Base-by-base conservation (phyloP, 306 rosid species). In the Citrullus mucosospermus region DNA sequence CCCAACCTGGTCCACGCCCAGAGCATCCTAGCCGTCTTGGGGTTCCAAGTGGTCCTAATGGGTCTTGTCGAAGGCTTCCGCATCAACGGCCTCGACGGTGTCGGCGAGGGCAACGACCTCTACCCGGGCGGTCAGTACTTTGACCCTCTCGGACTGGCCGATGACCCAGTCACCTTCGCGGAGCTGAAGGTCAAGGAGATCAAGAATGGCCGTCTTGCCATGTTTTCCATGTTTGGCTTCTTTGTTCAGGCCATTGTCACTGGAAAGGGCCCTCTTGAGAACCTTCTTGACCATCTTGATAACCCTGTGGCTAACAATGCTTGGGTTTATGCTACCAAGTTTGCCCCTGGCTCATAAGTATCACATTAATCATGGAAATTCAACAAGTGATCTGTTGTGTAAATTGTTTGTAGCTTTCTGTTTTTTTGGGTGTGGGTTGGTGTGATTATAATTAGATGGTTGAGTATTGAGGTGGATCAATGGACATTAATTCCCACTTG, bases 181-280 rank as follows among this genome's bases (percentile, higher is more conserved):
- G 76, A 70, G 57, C 57, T 70, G 0, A 70, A 70, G 76, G 76
- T 70, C 2, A 70, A 70, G 76, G 76, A 70, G 76, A 70, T 70
- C 28, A 70, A 70, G 76, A 70, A 70, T n/a, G 76, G 76, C 1
- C 76, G 76, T 5, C 51, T 69, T 16, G 75, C 75, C 18, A 69
- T 69, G 75, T 69, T 69, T 55, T 69, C 75, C n/a, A 69, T 70
- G 76, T 70, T 70, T n/a, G 76, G 76, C 0, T 70, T 70, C 76
- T 70, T 70, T 6, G 76, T 70, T 4, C 76, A 70, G 34, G 76
- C 76, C 22, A 70, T 70, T n/a, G 76, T 70, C 13, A 70, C 76
- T 1, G 76, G 76, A 0, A 70, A 70, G 16, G 76, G 76, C 32
- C 76, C 76, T 0, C 76, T 70, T 14, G 57, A 70, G 57, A 70